Base-by-base conservation (phyloP, 176 grass and related monocot genomes). In the Paspalum vaginatum region DNA sequence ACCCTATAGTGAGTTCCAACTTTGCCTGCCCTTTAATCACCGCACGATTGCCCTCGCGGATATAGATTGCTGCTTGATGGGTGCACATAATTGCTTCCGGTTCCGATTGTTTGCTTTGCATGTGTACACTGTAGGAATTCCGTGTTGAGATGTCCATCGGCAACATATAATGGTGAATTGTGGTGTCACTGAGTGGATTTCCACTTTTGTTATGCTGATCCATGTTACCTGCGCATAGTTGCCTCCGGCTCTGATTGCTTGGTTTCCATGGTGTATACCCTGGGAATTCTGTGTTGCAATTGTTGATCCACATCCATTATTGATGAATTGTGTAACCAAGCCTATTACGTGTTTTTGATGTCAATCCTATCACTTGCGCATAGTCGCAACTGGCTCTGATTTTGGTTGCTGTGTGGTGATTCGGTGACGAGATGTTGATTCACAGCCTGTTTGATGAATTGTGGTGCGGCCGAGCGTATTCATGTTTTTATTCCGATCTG, bases 1-100 rank as follows among this genome's bases (percentile, higher is more conserved):
- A 94, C 92, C 9, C 89, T 94, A 42, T 94, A 91, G 92, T 94
- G 71, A 94, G 92, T 85, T 72, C 26, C 11, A 42, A 74, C 45
- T 75, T 39, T 56, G 49, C 73, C 55, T 47, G 7, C 40, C 8
- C n/a, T 71, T 0, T 58, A 58, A 65, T 71, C 27, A 10, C 57
- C 79, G 60, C 73, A 74, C 15, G 21, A 83, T 70, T 76, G 5
- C 20, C 10, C 9, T 38, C 74, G 17, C 22, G 18, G 74, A 65
- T 70, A 8, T 68, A 25, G 20, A 51, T 61, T 80, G 14, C 21
- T 68, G 57, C 18, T 82, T 82, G 50, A 16, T 72, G 65, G 47
- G 12, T 63, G 68, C 46, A 8, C 68, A 17, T 51, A 71, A 25
- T 18, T 8, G 46, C 0, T 51, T 66, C 57, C 6, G 22, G 24